Evolutionary conservation across 1,139 yeast species (phyloP).

Genomic region (Pichia sp.): DNA sequence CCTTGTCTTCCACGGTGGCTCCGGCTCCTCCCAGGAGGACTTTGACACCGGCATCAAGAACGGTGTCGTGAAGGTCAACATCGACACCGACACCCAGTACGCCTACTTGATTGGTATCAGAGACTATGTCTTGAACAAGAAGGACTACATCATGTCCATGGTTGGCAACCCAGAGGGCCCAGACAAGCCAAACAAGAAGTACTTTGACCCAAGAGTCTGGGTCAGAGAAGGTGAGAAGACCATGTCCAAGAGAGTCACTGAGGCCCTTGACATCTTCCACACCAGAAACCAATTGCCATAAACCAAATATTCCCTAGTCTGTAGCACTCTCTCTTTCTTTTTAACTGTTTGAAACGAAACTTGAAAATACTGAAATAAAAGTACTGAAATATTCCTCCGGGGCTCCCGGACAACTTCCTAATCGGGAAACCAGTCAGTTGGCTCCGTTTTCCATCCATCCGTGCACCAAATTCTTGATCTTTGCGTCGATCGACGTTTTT

Average conservation of each 20-base stretch:
- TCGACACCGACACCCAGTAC: constrained; percentile 98
- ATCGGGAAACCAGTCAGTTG: not conserved
- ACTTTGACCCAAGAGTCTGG: constrained; percentile 99
- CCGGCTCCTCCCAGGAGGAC: constrained; percentile 92
- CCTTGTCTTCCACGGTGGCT: constrained; percentile 99
- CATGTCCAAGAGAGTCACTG: constrained; percentile 79
- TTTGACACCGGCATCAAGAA: constrained; percentile 83
- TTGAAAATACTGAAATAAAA: not conserved
- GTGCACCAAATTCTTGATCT: not conserved
- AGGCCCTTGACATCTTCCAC: constrained; percentile 85
- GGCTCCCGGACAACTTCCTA: not conserved
- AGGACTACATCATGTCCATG: constrained; percentile 82
- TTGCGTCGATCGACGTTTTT: not conserved
- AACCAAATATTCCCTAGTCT: not conserved
- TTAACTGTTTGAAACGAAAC: not conserved
- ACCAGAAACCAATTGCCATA: constrained; percentile 38
- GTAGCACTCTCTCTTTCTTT: not conserved
- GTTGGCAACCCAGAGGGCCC: constrained; percentile 99
- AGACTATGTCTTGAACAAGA: constrained; percentile 91
- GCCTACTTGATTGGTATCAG: constrained; percentile 97
- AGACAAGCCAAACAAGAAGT: constrained; percentile 98
- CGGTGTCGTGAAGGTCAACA: constrained; percentile 99
- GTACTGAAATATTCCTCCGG: not conserved
- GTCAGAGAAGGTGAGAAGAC: constrained; percentile 99
- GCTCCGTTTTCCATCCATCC: not conserved